Evolutionary conservation across 177 flowering plant genomes (phyloP).

Genomic region (Vitis hybrid): DNA sequence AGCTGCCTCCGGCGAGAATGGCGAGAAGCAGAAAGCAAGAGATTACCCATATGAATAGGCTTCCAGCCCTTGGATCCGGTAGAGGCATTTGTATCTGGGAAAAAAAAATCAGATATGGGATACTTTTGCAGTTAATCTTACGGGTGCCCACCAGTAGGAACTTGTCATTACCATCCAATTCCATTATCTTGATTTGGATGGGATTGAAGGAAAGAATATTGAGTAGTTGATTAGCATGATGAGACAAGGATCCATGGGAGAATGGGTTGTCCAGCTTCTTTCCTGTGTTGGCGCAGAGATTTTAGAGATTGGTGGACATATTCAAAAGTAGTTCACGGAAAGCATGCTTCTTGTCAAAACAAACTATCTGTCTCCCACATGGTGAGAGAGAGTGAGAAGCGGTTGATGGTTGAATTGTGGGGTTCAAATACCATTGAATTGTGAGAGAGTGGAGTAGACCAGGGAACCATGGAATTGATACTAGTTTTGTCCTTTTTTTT

Average conservation of each 20-base stretch:
- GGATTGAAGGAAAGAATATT: not conserved
- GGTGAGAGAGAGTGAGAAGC: constrained; percentile 4
- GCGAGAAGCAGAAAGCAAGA: constrained; percentile 18
- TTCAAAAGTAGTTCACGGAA: constrained; percentile 22
- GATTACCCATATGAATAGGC: constrained; percentile 30
- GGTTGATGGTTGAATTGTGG: too few species aligned
- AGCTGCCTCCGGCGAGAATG: constrained; percentile 29
- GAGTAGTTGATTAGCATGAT: not conserved
- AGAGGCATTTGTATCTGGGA: constrained; percentile 26
- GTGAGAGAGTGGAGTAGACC: too few species aligned
- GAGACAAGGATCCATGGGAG: not conserved
- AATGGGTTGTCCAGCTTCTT: not conserved
- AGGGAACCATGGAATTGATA: too few species aligned
- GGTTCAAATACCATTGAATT: too few species aligned
- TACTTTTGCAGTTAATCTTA: not conserved
- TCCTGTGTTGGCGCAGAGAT: not conserved
- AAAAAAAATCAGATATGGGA: not conserved
- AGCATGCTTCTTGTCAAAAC: constrained; percentile 1
- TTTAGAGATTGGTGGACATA: constrained; percentile 7
- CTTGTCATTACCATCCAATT: constrained; percentile 7
- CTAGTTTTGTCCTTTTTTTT: too few species aligned
- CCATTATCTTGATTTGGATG: constrained; percentile 2
- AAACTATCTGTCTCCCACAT: not conserved
- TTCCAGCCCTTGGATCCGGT: constrained; percentile 26
- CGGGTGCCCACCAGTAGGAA: not conserved